These are phyloP conservation scores for Trapa bicornis DNA, from an alignment of 345 rosid species.

Conservation along the genomic window DNA sequence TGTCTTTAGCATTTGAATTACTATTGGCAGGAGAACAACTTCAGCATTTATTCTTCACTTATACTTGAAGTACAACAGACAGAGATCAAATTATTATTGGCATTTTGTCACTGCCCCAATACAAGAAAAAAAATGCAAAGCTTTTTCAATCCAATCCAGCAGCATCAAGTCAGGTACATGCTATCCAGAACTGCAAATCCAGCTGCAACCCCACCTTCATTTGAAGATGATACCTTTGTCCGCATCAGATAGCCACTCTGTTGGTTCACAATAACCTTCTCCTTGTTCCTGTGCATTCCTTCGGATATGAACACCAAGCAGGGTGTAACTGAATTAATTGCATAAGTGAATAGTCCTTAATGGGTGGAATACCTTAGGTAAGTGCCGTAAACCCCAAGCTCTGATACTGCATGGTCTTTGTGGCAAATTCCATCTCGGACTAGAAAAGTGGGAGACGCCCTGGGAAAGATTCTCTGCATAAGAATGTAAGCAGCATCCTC, in stretches of 20 bases:
- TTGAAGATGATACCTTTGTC: constrained; percentile 71
- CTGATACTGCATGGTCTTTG: constrained; percentile 66
- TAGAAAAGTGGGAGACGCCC: constrained; percentile 42
- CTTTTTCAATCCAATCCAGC: neutral
- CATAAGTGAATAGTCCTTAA: neutral
- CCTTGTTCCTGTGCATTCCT: constrained; percentile 59
- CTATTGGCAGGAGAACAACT: neutral
- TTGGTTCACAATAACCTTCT: constrained; percentile 59
- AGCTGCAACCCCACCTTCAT: constrained; percentile 96
- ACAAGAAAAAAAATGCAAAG: neutral
- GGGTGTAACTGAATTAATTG: neutral
- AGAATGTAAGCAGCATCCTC: constrained; percentile 89
- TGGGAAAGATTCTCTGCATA: constrained; percentile 94
- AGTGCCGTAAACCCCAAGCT: constrained; percentile 79
- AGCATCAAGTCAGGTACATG: constrained; percentile 51
- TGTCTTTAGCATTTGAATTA: too few species aligned
- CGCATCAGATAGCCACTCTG: constrained; percentile 81
- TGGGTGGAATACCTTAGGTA: constrained; percentile 54
- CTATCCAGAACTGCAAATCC: constrained; percentile 95
- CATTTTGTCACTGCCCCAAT: neutral
- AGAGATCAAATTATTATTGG: neutral
- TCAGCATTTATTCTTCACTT: neutral
- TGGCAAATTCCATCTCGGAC: constrained; percentile 65
- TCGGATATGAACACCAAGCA: neutral
- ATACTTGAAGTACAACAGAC: neutral